These are phyloP conservation scores for Aspergillus cavernicola DNA, from an alignment of 495 filamentous ascomycete genomes.

Conservation along the genomic window DNA sequence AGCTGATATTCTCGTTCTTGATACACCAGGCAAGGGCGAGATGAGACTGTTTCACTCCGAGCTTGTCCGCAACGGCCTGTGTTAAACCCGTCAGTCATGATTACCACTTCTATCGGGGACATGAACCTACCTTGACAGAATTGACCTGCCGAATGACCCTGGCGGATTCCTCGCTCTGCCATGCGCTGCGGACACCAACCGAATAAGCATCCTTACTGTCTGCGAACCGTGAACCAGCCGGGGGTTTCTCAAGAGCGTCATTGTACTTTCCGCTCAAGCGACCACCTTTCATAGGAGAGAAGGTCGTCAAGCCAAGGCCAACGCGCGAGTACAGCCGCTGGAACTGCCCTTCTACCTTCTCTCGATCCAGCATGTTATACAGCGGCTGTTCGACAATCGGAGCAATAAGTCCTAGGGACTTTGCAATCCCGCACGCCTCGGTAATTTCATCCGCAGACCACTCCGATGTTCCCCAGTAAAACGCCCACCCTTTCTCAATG, in stretches of 20 bases:
- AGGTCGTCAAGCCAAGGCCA: conserved; percentile 70
- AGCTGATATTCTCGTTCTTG: conserved; percentile 69
- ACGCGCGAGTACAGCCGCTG: conserved; percentile 59
- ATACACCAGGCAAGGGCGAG: conserved; percentile 77
- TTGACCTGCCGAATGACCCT: conserved; percentile 24
- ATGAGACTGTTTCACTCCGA: conserved; percentile 61
- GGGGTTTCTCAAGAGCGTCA: conserved; percentile 40
- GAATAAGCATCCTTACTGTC: conserved; percentile 39
- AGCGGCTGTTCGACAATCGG: conserved; percentile 82
- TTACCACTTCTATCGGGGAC: too few species aligned
- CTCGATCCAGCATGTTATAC: conserved; percentile 71
- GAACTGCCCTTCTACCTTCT: conserved; percentile 76
- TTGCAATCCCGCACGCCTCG: conserved; percentile 70
- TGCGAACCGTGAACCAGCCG: conserved; percentile 34
- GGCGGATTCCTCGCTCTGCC: conserved; percentile 23
- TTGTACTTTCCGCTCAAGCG: conserved; percentile 83
- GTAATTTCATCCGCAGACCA: conserved; percentile 81
- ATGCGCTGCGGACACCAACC: conserved; percentile 25
- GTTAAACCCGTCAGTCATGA: conserved; percentile 17
- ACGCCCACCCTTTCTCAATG: conserved; percentile 71
- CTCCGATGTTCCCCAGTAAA: conserved; percentile 91
- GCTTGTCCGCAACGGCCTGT: conserved; percentile 61
- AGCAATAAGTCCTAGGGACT: conserved; percentile 70
- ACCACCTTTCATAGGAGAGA: conserved; percentile 68
- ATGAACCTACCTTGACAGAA: conserved; percentile 17